phyloP scores from a whole-genome alignment of 139 green algal genomes.

The Mesotaenium endlicherianum region DNA sequence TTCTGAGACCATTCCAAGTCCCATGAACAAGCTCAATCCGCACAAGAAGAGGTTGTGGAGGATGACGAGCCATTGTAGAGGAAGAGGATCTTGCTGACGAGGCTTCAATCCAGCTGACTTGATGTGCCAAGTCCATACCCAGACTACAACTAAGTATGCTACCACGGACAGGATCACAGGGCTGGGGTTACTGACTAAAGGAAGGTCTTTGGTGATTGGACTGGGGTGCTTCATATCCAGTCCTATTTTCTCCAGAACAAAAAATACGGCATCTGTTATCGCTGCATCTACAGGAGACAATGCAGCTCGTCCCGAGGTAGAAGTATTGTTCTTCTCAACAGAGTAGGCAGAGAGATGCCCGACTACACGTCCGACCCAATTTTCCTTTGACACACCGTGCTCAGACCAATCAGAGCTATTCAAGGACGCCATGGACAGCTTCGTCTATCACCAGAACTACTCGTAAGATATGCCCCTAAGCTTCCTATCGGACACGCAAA shows the following conservation, averaged over 20 bases:
- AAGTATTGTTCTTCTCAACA: too few species aligned
- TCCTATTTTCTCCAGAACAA: conserved; percentile 39
- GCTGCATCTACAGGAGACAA: background rate
- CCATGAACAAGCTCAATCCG: conserved; percentile 36
- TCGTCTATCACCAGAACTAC: too few species aligned
- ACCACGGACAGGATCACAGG: conserved; percentile 52
- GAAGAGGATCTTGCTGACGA: background rate
- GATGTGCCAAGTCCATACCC: conserved; percentile 12
- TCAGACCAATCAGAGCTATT: too few species aligned
- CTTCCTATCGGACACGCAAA: too few species aligned
- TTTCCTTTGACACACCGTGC: too few species aligned
- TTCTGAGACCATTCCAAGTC: conserved; percentile 14
- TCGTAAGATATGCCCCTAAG: too few species aligned
- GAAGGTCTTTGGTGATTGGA: conserved; percentile 50
- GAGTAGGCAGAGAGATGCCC: too few species aligned
- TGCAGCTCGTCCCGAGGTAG: too few species aligned
- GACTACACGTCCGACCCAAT: too few species aligned
- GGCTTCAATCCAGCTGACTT: conserved; percentile 15
- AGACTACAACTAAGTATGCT: conserved; percentile 54
- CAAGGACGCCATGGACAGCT: too few species aligned
- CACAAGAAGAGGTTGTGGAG: conserved; percentile 38
- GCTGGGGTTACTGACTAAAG: conserved; percentile 58
- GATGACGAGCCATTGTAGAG: background rate
- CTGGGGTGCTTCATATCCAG: conserved; percentile 39
- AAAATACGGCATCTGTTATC: conserved; percentile 38